These are phyloP conservation scores for Thalassiosira livingstoniorum DNA, from an alignment of 352 stramenopile genomes.

Conservation along the genomic window DNA sequence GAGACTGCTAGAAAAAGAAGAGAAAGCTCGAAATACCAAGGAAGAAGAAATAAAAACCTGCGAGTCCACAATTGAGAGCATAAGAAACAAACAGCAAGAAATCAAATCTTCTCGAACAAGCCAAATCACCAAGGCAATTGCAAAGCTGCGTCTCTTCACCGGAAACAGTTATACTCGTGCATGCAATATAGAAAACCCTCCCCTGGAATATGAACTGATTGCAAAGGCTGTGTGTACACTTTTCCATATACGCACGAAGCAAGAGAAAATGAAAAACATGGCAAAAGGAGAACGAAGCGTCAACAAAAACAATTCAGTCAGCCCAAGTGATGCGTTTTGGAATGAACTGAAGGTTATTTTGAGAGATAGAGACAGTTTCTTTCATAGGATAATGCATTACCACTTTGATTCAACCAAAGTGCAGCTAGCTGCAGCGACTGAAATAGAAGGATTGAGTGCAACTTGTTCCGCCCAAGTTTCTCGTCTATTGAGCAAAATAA, in stretches of 20 bases:
- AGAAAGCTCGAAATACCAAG: neutral
- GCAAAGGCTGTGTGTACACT: constrained; percentile 40
- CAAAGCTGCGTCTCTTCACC: constrained; percentile 23
- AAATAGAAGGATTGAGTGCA: constrained; percentile 24
- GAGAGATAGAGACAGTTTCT: constrained; percentile 21
- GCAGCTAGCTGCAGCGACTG: constrained; percentile 15
- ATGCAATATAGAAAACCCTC: constrained; percentile 10
- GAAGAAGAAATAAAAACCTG: constrained; percentile 19
- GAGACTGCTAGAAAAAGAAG: neutral
- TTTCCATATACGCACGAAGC: constrained; percentile 28
- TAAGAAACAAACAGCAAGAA: constrained; percentile 13
- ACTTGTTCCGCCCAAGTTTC: constrained; percentile 28
- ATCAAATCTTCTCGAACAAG: constrained; percentile 11
- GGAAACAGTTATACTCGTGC: constrained; percentile 7
- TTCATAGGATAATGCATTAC: constrained; percentile 42
- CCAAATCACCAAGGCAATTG: constrained; percentile 15
- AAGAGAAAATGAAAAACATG: neutral
- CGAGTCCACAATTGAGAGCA: neutral
- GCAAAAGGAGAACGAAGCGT: neutral
- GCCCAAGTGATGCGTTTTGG: constrained; percentile 11
- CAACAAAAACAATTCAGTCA: constrained; percentile 1
- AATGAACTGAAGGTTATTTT: constrained; percentile 16
- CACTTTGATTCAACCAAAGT: constrained; percentile 29
- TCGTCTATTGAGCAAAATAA: too few relatives aligned
- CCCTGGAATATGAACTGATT: constrained; percentile 37